Conservation (phyloP, 768 basidiomycete species). For the Lyophyllum decastes region DNA sequence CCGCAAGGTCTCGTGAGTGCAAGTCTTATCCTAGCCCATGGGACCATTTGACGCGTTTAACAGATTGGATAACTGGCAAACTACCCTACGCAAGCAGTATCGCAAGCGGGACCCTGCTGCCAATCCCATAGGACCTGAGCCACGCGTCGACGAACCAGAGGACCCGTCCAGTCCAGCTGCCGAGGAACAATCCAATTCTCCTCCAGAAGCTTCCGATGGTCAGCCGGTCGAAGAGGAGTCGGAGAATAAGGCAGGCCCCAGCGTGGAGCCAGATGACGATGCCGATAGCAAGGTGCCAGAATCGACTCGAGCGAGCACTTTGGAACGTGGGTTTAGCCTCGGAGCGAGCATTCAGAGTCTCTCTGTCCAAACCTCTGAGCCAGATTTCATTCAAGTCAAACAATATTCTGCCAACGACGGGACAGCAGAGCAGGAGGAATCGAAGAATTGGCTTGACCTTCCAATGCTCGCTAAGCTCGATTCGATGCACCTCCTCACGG, state of each 20-base stretch:
- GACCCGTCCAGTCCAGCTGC: slow-evolving; percentile 21
- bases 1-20: slow-evolving; percentile 52
- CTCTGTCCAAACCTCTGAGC: slow-evolving; percentile 19
- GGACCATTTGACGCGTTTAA: slow-evolving; percentile 20
- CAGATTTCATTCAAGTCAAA: slow-evolving; percentile 10
- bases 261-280: slow-evolving; percentile 12
- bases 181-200: slow-evolving; percentile 25
- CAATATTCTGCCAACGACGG: slow-evolving; percentile 12
- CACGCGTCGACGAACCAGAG: slow-evolving; percentile 29
- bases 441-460: slow-evolving; percentile 71
- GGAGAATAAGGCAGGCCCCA: neutral
- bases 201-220: neutral
- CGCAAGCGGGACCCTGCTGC: slow-evolving; percentile 66
- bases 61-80: slow-evolving; percentile 80
- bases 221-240: neutral
- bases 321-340: slow-evolving; percentile 19
- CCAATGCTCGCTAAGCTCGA: slow-evolving; percentile 74
- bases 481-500: slow-evolving; percentile 68
- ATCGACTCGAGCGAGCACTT: slow-evolving; percentile 19
- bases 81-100: slow-evolving; percentile 75
- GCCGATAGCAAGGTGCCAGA: slow-evolving; percentile 8
- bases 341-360: slow-evolving; percentile 15
- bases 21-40: neutral
- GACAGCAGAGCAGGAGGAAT: slow-evolving; percentile 35
- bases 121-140: slow-evolving; percentile 73